phyloP scores from a whole-genome alignment of 2,329 filamentous ascomycete genomes.

The Ceratocystis variospora region DNA sequence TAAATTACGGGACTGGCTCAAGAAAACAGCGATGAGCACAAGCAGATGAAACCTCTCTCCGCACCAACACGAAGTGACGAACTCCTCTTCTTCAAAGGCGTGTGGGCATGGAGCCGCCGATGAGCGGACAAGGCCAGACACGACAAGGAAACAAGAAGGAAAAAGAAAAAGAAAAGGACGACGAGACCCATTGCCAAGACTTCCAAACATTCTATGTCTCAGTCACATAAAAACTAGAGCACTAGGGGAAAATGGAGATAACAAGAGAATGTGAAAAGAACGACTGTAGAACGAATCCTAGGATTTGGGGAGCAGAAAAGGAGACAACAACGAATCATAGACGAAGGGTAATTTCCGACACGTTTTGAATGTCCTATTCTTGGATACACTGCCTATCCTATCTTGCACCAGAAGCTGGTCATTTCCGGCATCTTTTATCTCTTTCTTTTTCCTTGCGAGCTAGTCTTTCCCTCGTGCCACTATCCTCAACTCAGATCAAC shows the following conservation, averaged over 20 bases:
- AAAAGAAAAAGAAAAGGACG: not conserved
- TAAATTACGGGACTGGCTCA: not conserved
- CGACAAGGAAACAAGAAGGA: not conserved
- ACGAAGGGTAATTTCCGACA: slow-evolving; percentile 6
- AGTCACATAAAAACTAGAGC: not conserved
- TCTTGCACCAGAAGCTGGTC: not conserved
- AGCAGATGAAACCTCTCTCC: not conserved
- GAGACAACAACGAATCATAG: not conserved
- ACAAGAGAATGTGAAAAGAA: slow-evolving; percentile 7
- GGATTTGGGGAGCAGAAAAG: not conserved
- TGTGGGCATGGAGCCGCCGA: not conserved
- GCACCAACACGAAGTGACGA: not conserved
- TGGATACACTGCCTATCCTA: not conserved
- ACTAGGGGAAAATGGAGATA: not conserved
- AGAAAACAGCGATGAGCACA: not conserved
- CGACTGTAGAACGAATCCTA: not conserved
- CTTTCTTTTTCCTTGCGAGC: not conserved
- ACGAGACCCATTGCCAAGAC: not conserved
- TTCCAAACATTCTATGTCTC: slow-evolving; percentile 7
- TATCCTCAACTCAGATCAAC: not conserved
- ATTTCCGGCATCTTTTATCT: not conserved
- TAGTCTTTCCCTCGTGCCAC: not conserved
- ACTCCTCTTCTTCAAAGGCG: not conserved
- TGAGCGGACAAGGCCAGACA: not conserved
- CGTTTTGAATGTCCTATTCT: slow-evolving; percentile 7